phyloP scores from a whole-genome alignment of 441 rosid species.

The Lagerstroemia fauriei region DNA sequence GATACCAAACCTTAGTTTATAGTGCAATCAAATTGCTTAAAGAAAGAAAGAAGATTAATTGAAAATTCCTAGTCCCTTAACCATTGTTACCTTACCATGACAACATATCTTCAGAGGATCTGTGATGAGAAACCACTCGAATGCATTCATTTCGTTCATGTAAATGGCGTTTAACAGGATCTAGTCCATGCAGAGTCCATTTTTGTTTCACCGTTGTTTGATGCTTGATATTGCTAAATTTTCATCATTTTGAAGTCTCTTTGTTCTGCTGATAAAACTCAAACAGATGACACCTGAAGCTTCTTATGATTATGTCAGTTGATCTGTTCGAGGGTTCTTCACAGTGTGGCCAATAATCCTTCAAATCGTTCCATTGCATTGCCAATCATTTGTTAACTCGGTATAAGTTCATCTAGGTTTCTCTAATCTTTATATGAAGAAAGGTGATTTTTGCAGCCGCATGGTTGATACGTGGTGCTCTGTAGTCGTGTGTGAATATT shows the following conservation, averaged over 20 bases:
- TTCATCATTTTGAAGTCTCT: background rate
- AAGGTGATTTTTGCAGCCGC: constrained; percentile 22
- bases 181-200: background rate
- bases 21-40: too few species aligned
- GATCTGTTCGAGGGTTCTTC: background rate
- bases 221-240: background rate
- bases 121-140: background rate
- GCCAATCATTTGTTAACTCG: background rate
- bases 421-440: constrained; percentile 39
- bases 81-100: background rate
- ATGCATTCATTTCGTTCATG: too few species aligned
- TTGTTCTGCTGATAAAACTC: constrained; percentile 9
- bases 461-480: constrained; percentile 34
- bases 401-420: background rate
- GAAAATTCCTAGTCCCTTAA: background rate
- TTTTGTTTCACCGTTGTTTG: background rate
- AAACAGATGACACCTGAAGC: background rate
- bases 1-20: background rate
- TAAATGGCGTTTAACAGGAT: background rate
- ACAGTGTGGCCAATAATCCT: constrained; percentile 13
- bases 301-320: constrained; percentile 12
- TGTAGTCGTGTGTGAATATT: constrained; percentile 26
- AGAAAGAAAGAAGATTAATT: too few species aligned
- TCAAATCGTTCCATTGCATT: background rate
- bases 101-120: background rate